A percentile compares a stretch with the other conserved stretches of the same genome.
Evolutionary conservation across 2,329 filamentous ascomycete genomes (phyloP).

Genomic region (Ophiosphaerella herpotricha): DNA sequence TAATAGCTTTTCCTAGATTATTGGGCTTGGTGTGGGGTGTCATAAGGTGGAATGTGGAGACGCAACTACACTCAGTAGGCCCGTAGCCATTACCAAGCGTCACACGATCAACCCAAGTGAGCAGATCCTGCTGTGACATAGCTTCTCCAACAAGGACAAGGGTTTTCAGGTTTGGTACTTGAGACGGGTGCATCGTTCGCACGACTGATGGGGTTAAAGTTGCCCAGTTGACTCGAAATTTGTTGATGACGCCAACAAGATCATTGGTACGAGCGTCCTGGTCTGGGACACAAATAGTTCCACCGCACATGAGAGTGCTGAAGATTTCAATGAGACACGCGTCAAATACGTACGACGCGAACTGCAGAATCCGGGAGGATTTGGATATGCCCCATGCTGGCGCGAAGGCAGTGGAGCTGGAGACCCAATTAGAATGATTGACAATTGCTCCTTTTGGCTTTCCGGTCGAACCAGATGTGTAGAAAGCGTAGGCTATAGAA

Average conservation of each 20-base stretch:
- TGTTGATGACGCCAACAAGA: constrained; percentile 48
- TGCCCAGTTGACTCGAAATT: constrained; percentile 48
- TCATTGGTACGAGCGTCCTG: constrained; percentile 54
- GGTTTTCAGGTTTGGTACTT: constrained; percentile 31
- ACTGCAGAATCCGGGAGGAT: constrained; percentile 61
- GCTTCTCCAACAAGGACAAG: constrained; percentile 40
- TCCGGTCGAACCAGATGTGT: constrained; percentile 62
- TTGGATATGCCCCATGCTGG: constrained; percentile 49
- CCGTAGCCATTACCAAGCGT: constrained; percentile 48
- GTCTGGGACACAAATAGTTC: constrained; percentile 55
- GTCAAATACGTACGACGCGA: constrained; percentile 53
- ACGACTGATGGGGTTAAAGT: constrained; percentile 52
- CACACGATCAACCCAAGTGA: constrained; percentile 43
- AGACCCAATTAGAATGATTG: constrained; percentile 63
- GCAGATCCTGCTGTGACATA: constrained; percentile 40
- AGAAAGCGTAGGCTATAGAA: constrained; percentile 64
- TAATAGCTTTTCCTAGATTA: constrained; percentile 42
- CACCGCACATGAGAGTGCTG: constrained; percentile 52
- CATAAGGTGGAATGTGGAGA: constrained; percentile 41
- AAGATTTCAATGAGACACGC: constrained; percentile 54
- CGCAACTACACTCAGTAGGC: constrained; percentile 45
- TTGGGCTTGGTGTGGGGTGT: constrained; percentile 32
- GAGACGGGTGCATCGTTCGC: constrained; percentile 33
- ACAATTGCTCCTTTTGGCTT: constrained; percentile 66
- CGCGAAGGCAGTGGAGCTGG: constrained; percentile 40